Evolutionary conservation across 2,329 filamentous ascomycete genomes (phyloP).

Genomic region (Paracoccidioides lutzii): DNA sequence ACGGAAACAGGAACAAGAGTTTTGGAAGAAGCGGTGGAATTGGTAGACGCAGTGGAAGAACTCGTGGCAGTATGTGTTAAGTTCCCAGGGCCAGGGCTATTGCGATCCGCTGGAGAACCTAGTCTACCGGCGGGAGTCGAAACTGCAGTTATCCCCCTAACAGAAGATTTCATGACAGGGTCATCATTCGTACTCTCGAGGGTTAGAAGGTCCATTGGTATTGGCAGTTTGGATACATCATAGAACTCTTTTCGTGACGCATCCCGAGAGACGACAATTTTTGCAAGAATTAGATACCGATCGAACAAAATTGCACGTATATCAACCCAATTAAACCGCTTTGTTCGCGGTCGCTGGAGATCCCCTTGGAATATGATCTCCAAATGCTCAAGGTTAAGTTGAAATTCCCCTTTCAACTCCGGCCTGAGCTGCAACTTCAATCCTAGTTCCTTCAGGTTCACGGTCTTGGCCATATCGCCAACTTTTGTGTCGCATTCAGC

Average conservation of each 20-base stretch:
- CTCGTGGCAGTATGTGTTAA: slow-evolving; percentile 57
- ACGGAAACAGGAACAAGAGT: slow-evolving; percentile 36
- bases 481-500: slow-evolving; percentile 86
- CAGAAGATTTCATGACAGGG: slow-evolving; percentile 64
- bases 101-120: slow-evolving; percentile 40
- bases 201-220: slow-evolving; percentile 90
- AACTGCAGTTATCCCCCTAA: slow-evolving; percentile 55
- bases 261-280: slow-evolving; percentile 56
- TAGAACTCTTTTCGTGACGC: slow-evolving; percentile 60
- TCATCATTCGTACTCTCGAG: slow-evolving; percentile 89
- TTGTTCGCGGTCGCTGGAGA: slow-evolving; percentile 74
- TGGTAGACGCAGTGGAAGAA: slow-evolving; percentile 47
- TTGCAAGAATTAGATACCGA: slow-evolving; percentile 88
- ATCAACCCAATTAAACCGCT: slow-evolving; percentile 84
- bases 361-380: slow-evolving; percentile 83
- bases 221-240: slow-evolving; percentile 87
- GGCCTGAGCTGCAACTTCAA: slow-evolving; percentile 73
- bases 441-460: slow-evolving; percentile 72
- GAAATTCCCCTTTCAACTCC: slow-evolving; percentile 68
- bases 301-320: slow-evolving; percentile 90
- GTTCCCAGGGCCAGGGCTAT: slow-evolving; percentile 35
- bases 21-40: slow-evolving; percentile 25
- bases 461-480: slow-evolving; percentile 81
- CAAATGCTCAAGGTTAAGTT: slow-evolving; percentile 85
- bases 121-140: slow-evolving; percentile 1